Evolutionary conservation across 2,329 filamentous ascomycete genomes (phyloP), one percentile per base, ranked within the genome.

Genomic region (Pseudogymnoascus sp.): DNA sequence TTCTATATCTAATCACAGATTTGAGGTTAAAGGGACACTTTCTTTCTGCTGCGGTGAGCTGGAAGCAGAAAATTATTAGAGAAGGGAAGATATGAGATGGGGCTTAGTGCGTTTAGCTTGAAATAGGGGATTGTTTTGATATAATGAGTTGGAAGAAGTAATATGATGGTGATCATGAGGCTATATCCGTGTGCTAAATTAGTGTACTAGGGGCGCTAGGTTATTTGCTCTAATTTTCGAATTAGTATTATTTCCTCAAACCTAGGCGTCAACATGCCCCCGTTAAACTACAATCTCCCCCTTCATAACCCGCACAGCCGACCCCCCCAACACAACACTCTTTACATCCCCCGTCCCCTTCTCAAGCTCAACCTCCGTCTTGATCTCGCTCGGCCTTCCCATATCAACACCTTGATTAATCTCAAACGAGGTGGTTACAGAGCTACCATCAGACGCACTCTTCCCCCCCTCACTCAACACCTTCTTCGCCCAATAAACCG

Each of bases 381-480:
- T 50, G 61, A 70, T 71, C n/a, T 70, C 62, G 65, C 69, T 70
- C 28, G 38, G 44, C 44, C 63, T 68, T 44, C 85, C 86, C 82
- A 89, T 88, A 74, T 89, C 86, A 8, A 88, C 84, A 0, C 86
- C 87, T 75, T 89, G 87, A 64, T 82, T 82, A 66, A 89, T 75
- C 64, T 79, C 76, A 56, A 56, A 56, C 10, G 50, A 56, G 10
- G 25, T 34, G 10, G 21, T n/a, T 14, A 56, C 10, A 11, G n/a
- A 18, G 28, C 25, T 34, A 56, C 5, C 5, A 3, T 4, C 25
- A 67, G 82, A 86, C 62, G 72, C 75, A 50, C 70, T 67, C 34
- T 69, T 72, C 14, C 66, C 71, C 44, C 70, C 67, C 28, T 69
- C 72, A n/a, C 66, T 71, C 46, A 71, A 72, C 61, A 76, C 75